Evolutionary conservation across 1,139 yeast species (phyloP).

Genomic region (Candida buenavistaensis): DNA sequence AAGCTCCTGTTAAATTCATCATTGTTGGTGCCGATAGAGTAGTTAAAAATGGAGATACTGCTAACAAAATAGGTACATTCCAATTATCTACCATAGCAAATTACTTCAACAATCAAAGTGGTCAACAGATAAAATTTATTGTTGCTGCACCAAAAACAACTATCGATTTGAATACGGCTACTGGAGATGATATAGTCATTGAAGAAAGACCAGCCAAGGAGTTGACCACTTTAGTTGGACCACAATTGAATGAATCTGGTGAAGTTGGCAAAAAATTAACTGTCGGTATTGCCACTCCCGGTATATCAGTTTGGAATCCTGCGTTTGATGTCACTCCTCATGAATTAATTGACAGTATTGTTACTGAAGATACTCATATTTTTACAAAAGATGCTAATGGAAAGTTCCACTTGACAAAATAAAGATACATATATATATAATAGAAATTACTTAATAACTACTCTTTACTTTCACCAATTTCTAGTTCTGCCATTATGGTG

Average conservation of each 20-base stretch:
- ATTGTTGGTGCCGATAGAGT: conserved; percentile 99
- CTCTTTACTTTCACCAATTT: neutral
- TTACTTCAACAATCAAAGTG: conserved; percentile 31
- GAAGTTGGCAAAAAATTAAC: conserved; percentile 44
- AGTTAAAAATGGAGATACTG: conserved; percentile 90
- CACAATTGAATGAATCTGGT: conserved; percentile 29
- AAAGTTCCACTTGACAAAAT: conserved; percentile 36
- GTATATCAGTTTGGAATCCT: conserved; percentile 91
- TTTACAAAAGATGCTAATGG: conserved; percentile 47
- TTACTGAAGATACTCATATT: conserved; percentile 71
- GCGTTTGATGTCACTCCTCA: conserved; percentile 94
- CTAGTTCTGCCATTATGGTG: neutral
- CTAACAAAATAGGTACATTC: conserved; percentile 95
- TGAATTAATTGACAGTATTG: conserved; percentile 77
- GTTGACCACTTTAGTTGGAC: conserved; percentile 76
- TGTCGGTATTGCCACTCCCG: conserved; percentile 86
- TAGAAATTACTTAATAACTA: neutral
- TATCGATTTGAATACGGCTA: conserved; percentile 63
- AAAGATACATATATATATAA: neutral
- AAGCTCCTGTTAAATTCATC: conserved; percentile 75
- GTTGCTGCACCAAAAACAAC: conserved; percentile 97
- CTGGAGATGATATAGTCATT: conserved; percentile 75
- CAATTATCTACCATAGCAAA: conserved; percentile 74
- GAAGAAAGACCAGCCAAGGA: conserved; percentile 87
- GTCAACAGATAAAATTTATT: conserved; percentile 63